phyloP scores from a whole-genome alignment of 108 stramenopile species.

The Mediolabrus comicus region DNA sequence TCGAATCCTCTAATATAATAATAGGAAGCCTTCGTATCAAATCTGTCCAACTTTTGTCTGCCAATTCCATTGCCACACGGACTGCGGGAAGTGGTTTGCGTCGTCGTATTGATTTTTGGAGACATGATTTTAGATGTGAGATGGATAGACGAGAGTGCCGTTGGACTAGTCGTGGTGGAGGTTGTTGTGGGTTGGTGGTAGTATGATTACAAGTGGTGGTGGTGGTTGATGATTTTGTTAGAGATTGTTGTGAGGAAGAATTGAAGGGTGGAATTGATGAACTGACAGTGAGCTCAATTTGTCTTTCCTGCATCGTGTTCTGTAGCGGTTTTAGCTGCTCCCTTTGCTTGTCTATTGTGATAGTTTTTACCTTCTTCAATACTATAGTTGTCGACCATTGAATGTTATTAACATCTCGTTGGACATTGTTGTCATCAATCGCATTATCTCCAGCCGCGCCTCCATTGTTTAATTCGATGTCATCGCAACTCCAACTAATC shows the following conservation, averaged over 20 bases:
- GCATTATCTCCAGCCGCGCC: constrained; percentile 9
- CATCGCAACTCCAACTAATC: constrained; percentile 23
- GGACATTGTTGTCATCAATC: background rate
- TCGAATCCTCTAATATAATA: constrained; percentile 88
- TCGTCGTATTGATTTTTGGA: constrained; percentile 83
- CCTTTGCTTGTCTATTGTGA: background rate
- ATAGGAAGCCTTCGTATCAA: constrained; percentile 85
- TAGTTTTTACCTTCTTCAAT: constrained; percentile 27
- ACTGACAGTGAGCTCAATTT: constrained; percentile 29
- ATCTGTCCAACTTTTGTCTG: constrained; percentile 62
- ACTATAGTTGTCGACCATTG: constrained; percentile 44
- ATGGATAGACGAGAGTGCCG: constrained; percentile 64
- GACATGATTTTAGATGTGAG: constrained; percentile 82
- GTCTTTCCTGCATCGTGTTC: background rate
- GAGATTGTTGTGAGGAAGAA: too few species aligned
- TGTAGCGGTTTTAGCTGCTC: background rate
- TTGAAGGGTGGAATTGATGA: constrained; percentile 7
- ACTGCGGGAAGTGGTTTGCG: constrained; percentile 77
- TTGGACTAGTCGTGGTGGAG: constrained; percentile 40
- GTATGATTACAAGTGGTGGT: background rate
- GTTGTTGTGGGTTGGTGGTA: background rate
- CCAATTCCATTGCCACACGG: constrained; percentile 82
- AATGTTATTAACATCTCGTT: background rate
- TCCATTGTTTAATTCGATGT: constrained; percentile 21
- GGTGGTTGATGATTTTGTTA: background rate